Base-by-base conservation (phyloP, 306 rosid species). In the Begonia loranthoides region DNA sequence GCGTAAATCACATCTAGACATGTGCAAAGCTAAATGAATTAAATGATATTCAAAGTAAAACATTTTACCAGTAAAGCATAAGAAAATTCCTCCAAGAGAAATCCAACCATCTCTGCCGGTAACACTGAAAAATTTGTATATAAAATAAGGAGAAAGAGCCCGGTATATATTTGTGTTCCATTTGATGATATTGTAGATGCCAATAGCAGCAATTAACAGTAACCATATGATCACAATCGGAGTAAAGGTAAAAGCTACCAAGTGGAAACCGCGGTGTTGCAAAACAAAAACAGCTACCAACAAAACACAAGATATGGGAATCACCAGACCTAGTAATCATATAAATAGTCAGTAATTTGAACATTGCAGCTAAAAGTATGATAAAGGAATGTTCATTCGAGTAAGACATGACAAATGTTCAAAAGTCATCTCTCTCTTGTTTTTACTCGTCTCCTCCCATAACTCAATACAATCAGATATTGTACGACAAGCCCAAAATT, bases 211-310 rank as follows among this genome's bases (percentile, higher is more conserved):
- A 63, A 80, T 76, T 41, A 66, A 60, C 48, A 87, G 70, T 70
- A 80, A 57, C 96, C 96, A 87, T 24, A 87, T 53, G 71, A 83
- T 71, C 67, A 80, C 36, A 61, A 83, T 59, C 50, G 90, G 89
- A 62, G 94, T 69, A 68, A 83, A 87, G 71, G 74, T 43, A 70
- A 83, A 80, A 57, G 94, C 82, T 63, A 83, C 69, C 71, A 54
- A 75, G 76, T 80, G 73, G 70, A 81, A 63, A 52, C 94, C 96
- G 65, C 80, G 90, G 72, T 87, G 94, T 71, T 87, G 96, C 75
- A 87, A 50, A 58, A 87, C 59, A 70, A 71, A 87, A 66, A 80
- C 54, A 19, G 68, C 75, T 56, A 87, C 83, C 66, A 87, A 64
- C 49, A 87, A 45, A 70, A 76, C 59, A 67, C 90, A 83, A 53